Conservation (phyloP, 108 stramenopile species). For the Skeletonema potamos region DNA sequence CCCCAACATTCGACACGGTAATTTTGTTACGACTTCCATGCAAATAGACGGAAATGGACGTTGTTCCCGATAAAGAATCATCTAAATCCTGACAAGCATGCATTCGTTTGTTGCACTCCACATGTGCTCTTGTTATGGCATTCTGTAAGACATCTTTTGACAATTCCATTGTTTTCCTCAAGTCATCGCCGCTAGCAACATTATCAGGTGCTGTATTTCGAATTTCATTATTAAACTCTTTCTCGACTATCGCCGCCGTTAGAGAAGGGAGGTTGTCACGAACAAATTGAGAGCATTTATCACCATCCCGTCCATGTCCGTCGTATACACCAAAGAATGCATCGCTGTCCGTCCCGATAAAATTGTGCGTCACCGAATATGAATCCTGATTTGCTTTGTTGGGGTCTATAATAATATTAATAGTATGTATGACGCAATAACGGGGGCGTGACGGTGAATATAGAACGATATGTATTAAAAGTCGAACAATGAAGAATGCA, state of each 20-base stretch:
- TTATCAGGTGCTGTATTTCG: constrained; percentile 22
- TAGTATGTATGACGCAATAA: no score
- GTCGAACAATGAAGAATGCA: neutral
- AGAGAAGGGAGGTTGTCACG: constrained; percentile 58
- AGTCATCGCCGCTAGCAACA: constrained; percentile 11
- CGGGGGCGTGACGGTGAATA: neutral
- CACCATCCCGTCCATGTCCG: constrained; percentile 88
- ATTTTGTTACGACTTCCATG: constrained; percentile 83
- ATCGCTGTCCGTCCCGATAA: constrained; percentile 52
- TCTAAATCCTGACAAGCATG: constrained; percentile 69
- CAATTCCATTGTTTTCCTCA: constrained; percentile 39
- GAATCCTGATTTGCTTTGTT: constrained; percentile 93
- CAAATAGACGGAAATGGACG: constrained; percentile 84
- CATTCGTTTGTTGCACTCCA: constrained; percentile 71
- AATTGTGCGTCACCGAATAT: constrained; percentile 54
- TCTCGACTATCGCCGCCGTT: constrained; percentile 24
- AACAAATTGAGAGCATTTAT: constrained; percentile 78
- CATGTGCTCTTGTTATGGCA: constrained; percentile 58
- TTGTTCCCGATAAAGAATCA: constrained; percentile 93
- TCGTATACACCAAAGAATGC: constrained; percentile 88
- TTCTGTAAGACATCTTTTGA: constrained; percentile 66
- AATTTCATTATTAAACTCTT: constrained; percentile 18
- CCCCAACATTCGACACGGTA: constrained; percentile 95
- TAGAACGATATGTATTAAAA: neutral
- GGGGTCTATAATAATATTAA: constrained; percentile 49